phyloP scores from a whole-genome alignment of 306 rosid genomes.

The Argentina anserina region DNA sequence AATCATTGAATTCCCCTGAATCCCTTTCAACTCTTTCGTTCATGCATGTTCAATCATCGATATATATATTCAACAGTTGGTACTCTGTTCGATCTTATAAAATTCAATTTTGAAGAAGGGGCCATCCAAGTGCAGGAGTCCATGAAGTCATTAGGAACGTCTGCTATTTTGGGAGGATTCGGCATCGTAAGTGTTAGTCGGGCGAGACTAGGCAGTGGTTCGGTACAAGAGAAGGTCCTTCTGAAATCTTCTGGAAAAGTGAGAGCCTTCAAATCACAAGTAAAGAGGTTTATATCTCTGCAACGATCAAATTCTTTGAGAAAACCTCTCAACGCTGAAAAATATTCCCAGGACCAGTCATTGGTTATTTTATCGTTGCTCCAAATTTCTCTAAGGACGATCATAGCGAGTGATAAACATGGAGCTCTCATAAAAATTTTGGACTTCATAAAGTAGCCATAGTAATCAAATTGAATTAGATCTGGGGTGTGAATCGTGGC shows the following conservation, averaged over 20 bases:
- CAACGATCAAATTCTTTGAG: neutral
- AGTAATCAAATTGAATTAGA: neutral
- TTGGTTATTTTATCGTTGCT: neutral
- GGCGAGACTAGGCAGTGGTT: neutral
- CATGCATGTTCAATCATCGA: no score
- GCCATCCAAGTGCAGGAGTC: neutral
- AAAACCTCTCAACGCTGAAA: neutral
- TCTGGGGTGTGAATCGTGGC: neutral
- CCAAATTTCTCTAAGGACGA: neutral
- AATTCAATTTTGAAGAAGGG: no score
- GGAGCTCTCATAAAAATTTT: neutral
- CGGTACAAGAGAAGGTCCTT: neutral
- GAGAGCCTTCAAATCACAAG: neutral
- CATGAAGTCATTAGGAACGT: no score
- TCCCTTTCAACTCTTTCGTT: no score
- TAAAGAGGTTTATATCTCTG: neutral
- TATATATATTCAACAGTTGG: no score
- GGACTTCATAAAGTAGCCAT: neutral
- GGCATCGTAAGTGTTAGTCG: neutral
- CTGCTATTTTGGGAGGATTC: neutral
- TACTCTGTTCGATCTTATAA: no score
- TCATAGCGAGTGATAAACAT: neutral
- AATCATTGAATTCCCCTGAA: no score
- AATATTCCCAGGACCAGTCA: neutral
- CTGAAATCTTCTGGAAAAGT: neutral